Evolutionary conservation across 768 basidiomycete genomes (phyloP).

Genomic region (Tubosaeta sp.): DNA sequence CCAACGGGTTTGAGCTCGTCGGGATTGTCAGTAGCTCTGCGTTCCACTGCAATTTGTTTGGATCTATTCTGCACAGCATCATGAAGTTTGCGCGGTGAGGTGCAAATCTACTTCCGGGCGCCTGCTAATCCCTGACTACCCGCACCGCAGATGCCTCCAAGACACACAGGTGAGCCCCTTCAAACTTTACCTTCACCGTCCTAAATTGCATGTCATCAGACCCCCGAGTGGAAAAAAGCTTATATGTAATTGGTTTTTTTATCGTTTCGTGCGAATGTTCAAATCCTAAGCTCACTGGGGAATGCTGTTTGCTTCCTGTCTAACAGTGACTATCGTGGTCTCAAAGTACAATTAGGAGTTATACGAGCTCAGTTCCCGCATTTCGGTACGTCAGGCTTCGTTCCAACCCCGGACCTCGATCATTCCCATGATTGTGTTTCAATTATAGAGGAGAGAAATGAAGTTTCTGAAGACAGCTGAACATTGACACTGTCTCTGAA

Average conservation of each 20-base stretch:
- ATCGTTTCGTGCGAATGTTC: neutral
- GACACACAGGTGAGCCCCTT: constrained; percentile 54
- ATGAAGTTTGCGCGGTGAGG: constrained; percentile 60
- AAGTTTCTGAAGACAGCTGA: neutral
- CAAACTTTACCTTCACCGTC: neutral
- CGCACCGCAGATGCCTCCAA: constrained; percentile 49
- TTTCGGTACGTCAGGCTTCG: constrained; percentile 1
- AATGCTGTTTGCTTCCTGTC: neutral
- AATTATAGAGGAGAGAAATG: neutral
- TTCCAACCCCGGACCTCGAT: neutral
- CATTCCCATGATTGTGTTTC: neutral
- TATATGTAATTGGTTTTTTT: constrained; percentile 18
- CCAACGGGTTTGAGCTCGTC: neutral
- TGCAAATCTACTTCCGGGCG: neutral
- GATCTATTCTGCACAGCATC: constrained; percentile 16
- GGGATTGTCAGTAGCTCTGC: no score
- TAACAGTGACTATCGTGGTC: constrained; percentile 63
- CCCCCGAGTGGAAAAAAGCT: constrained; percentile 51
- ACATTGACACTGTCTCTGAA: neutral
- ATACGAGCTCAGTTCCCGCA: constrained; percentile 39
- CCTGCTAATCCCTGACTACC: neutral
- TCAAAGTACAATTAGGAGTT: constrained; percentile 67
- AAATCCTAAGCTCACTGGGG: neutral
- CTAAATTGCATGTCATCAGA: constrained; percentile 34
- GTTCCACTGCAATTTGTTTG: neutral